Conservation (phyloP, 805 yeast genomes). For the Sugiyamaella floridensis region DNA sequence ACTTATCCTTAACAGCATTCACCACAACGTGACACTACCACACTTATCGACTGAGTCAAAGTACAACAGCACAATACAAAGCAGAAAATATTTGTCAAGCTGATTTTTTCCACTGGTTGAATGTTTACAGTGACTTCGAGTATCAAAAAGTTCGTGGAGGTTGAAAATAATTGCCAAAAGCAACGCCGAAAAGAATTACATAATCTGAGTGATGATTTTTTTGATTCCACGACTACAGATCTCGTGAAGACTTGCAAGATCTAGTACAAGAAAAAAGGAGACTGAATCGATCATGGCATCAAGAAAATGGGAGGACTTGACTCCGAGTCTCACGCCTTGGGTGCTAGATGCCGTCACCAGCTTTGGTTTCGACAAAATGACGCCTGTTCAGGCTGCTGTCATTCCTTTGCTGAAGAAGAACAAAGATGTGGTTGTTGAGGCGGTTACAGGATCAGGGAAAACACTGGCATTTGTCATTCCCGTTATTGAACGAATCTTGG, state of each 20-base stretch:
- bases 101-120: no score
- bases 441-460: conserved; percentile 98
- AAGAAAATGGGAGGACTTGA: conserved; percentile 54
- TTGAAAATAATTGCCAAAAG: no score
- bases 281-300: conserved; percentile 30
- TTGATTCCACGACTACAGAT: neutral
- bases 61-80: no score
- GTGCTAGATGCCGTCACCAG: conserved; percentile 61
- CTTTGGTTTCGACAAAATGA: conserved; percentile 73
- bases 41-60: no score
- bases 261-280: neutral
- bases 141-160: no score
- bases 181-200: no score
- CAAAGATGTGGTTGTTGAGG: conserved; percentile 94
- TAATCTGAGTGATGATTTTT: neutral
- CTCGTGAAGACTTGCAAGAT: neutral
- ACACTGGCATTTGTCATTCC: conserved; percentile 89
- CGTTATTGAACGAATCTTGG: conserved; percentile 54
- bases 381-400: conserved; percentile 95
- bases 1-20: no score
- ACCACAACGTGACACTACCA: no score
- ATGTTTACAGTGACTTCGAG: no score
- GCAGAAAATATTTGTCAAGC: no score
- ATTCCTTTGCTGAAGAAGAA: conserved; percentile 77
- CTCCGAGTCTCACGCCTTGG: conserved; percentile 60